Base-by-base conservation (phyloP, 2,329 filamentous ascomycete genomes). In the Claviceps digitariae region DNA sequence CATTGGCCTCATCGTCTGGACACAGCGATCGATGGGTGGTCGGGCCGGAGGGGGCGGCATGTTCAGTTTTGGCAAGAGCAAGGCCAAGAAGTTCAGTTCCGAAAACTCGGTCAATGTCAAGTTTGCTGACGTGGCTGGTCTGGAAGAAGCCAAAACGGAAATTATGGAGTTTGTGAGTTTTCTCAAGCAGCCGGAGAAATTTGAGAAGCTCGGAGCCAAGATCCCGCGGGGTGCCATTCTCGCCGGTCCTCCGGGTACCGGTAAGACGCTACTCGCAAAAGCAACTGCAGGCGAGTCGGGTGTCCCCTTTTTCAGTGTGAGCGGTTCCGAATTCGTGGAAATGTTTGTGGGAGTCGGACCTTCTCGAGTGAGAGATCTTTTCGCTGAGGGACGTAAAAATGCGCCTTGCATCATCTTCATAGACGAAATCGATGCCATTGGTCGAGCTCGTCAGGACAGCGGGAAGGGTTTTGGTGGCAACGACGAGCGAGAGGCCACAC, bases 101-200 rank as follows among this genome's bases (percentile, higher is more conserved):
- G 93, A 98, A 74, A 88, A 87, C 12, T 88, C 93, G 54, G 81
- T 98, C 73, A 95, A 95, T 72, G 90, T 94, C 69, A 97, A 96
- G 70, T 98, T 98, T 67, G 76, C 87, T 48, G 93, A 98, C 66
- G 93, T 98, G 45, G 93, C 93, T 44, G 93, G 93, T 60, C 91
- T 97, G 83, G 93, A 98, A 67, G 93, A 98, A 72, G 93, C 93
- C 54, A 98, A 98, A 77, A 76, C 83, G 54, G 93, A 98, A 71
- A 98, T 98, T 61, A 96, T 97, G 90, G 93, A 98, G 70, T 98
- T 98, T 63, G 93, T 98, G 60, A 90, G 86, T 66, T 98, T 98
- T 76, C 72, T 98, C 57, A 91, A 96, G 74, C 86, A 93, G 63
- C 93, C 93, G 0, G 87, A 89, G 62, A 84, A 87, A 59, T 98